Percentiles rank a stretch among this genome's conserved stretches.
Evolutionary conservation across 164 flowering plant genomes (phyloP).

Genomic region (Kalanchoe fedtschenkoi): DNA sequence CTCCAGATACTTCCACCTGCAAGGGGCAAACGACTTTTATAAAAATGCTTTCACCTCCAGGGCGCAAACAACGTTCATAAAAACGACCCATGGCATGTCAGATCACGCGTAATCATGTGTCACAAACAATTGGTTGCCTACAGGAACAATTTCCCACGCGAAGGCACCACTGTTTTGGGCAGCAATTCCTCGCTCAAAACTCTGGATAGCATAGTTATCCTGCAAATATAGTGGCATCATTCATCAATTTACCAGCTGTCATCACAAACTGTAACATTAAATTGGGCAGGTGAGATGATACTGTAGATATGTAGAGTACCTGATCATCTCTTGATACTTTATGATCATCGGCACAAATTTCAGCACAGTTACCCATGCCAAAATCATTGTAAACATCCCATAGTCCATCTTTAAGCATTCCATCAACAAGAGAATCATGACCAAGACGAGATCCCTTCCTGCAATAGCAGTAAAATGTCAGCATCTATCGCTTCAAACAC

Average conservation of each 20-base stretch:
- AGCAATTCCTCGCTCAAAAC: constrained; percentile 90
- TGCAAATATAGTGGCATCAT: constrained; percentile 14
- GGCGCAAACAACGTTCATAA: not conserved
- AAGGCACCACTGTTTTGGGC: constrained; percentile 67
- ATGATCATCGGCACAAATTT: constrained; percentile 72
- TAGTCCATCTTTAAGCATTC: constrained; percentile 90
- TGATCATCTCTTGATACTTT: constrained; percentile 64
- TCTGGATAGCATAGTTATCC: constrained; percentile 78
- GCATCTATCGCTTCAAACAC: not conserved
- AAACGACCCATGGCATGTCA: not conserved
- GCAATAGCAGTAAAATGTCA: constrained; percentile 12
- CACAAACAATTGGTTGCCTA: constrained; percentile 14
- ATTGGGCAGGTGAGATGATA: not conserved
- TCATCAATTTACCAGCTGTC: not conserved
- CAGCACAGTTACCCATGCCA: constrained; percentile 91
- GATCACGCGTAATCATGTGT: not conserved
- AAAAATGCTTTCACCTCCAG: constrained; percentile 40
- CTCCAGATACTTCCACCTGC: constrained; percentile 63
- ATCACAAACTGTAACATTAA: not conserved
- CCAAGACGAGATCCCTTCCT: constrained; percentile 85
- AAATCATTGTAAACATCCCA: constrained; percentile 93
- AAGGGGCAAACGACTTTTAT: not conserved
- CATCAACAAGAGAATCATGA: constrained; percentile 77
- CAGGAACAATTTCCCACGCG: constrained; percentile 87
- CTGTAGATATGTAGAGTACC: constrained; percentile 19